These are phyloP conservation scores for Leccinum boreale DNA, from an alignment of 768 basidiomycete species.

Conservation along the genomic window DNA sequence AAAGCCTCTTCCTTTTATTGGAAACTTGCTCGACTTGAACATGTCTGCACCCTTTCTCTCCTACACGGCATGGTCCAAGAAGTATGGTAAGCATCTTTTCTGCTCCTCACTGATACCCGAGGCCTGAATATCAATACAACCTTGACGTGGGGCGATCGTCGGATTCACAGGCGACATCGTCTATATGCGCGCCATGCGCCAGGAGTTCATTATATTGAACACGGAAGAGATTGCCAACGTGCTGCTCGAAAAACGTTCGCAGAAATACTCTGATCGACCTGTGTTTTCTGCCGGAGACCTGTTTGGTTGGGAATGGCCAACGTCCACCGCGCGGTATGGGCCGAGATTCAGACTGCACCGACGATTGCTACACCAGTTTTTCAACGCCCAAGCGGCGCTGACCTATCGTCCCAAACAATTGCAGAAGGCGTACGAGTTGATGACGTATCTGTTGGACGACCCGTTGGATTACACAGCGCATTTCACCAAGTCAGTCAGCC, in stretches of 20 bases:
- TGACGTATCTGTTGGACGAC: constrained; percentile 6
- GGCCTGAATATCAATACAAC: neutral
- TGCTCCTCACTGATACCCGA: neutral
- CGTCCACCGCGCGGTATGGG: constrained; percentile 18
- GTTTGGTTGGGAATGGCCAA: constrained; percentile 18
- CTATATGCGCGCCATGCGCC: neutral
- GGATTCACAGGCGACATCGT: neutral
- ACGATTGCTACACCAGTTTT: constrained; percentile 22
- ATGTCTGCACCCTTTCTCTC: neutral
- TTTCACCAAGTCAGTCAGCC: neutral
- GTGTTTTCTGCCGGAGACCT: neutral
- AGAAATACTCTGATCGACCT: neutral
- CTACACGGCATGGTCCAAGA: neutral
- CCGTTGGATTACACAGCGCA: constrained; percentile 4
- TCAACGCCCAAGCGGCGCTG: constrained; percentile 1
- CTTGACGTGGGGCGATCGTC: neutral
- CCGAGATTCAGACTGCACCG: neutral
- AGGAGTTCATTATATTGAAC: neutral
- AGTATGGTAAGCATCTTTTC: neutral
- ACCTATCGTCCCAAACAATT: neutral
- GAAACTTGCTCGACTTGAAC: neutral
- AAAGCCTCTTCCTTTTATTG: neutral
- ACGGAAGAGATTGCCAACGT: neutral
- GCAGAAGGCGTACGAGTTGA: neutral
- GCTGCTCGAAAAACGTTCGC: neutral